Evolutionary conservation across 805 yeast species (phyloP), one percentile per base, ranked within the genome.

Genomic region (Myxozyma lipomycoides): DNA sequence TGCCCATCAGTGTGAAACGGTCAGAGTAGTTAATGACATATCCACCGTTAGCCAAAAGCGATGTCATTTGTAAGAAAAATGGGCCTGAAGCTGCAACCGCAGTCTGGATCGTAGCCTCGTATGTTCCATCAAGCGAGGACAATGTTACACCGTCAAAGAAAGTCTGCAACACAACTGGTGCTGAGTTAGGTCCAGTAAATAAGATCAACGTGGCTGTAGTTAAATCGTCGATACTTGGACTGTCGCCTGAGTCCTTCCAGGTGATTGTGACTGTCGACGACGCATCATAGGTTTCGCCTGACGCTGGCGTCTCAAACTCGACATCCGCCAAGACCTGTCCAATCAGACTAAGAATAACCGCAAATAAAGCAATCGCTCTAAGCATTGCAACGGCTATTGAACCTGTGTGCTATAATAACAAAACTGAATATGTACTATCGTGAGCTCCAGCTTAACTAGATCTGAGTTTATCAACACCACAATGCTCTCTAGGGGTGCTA

Each of bases 41-140:
- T 30, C 78, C 79, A 4, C 70, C 71, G 6, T 65, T 54, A 1
- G 65, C 50, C 48, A 69, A 71, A 7, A 60, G 51, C 1, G 87
- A 78, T 55, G 74, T 77, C 28, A 89, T 65, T 70, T 91, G 97
- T 57, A 91, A 66, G 66, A 71, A 86, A 68, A 78, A 91, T 52
- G 68, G 67, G 26, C 98, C 98, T 62, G 75, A 66, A 2, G 80
- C 79, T 34, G 79, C 83, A 9, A 62, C 62, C 22, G 70, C 48
- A 1, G 79, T 67, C 3, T 51, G 40, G 17, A 58, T 46, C n/a
- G 72, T 64, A 60, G 77, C 66, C 50, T 79, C 1, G 65, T 48
- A 45, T 62, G 60, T 28, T 61, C 69, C 15, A 1, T 67, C 52
- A 1, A 78, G 47, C 10, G 66, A 61, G 3, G 63, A 30, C 1